Conservation (phyloP, 2,329 filamentous ascomycete genomes). For the Periconia sp. region DNA sequence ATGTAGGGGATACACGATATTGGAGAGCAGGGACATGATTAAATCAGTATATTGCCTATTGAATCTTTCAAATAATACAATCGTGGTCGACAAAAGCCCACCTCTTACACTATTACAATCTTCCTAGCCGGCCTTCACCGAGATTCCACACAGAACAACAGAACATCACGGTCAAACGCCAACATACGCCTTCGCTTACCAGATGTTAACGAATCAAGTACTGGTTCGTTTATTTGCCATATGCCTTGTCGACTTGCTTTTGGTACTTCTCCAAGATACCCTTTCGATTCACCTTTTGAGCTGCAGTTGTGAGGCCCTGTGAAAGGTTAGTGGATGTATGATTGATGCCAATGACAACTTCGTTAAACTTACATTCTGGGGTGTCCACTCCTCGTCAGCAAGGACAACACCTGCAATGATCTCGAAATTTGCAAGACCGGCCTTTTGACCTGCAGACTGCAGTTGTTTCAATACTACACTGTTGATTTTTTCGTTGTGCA, state of each 20-base stretch:
- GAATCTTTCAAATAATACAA: not conserved
- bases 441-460: conserved; percentile 63
- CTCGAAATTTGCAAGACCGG: conserved; percentile 71
- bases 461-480: conserved; percentile 70
- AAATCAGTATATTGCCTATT: not conserved
- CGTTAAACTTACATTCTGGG: conserved; percentile 70
- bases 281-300: conserved; percentile 57
- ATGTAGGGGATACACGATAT: no score
- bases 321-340: conserved; percentile 16
- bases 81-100: not conserved
- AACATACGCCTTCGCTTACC: conserved; percentile 2
- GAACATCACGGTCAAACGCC: not conserved
- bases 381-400: conserved; percentile 85
- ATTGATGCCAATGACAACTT: not conserved
- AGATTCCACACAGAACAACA: not conserved
- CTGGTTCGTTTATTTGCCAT: conserved; percentile 25
- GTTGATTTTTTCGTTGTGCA: conserved; percentile 67
- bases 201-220: not conserved
- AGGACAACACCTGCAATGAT: conserved; percentile 75
- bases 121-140: not conserved
- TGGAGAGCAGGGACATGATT: no score
- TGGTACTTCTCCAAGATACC: conserved; percentile 54
- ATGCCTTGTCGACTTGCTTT: conserved; percentile 53
- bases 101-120: not conserved
- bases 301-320: conserved; percentile 53